Conservation (phyloP, 176 grass and related monocot species). For the Melocanna baccifera region DNA sequence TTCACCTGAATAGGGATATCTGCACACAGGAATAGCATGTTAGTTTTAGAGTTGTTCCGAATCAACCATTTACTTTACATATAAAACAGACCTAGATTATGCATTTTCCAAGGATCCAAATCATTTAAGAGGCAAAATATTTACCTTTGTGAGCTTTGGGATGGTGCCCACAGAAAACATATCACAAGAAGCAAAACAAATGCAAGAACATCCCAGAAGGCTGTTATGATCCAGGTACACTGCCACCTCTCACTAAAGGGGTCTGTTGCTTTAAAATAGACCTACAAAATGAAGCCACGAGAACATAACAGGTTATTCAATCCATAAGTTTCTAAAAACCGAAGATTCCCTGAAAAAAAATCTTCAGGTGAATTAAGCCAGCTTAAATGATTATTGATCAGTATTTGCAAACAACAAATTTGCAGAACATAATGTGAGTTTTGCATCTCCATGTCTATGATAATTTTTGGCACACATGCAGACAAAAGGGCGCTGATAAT, state of each 20-base stretch:
- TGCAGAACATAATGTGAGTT: background rate
- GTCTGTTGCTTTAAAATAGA: constrained; percentile 98
- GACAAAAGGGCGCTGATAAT: background rate
- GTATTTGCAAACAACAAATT: background rate
- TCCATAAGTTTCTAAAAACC: background rate
- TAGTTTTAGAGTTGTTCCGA: background rate
- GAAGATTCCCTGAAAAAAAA: background rate
- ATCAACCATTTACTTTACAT: background rate
- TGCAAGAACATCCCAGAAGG: constrained; percentile 94
- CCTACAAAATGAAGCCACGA: constrained; percentile 46
- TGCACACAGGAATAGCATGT: constrained; percentile 30
- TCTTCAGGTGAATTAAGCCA: background rate
- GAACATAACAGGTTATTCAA: background rate
- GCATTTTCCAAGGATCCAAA: background rate
- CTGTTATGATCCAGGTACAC: constrained; percentile 95
- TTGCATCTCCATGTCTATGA: background rate
- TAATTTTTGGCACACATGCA: background rate
- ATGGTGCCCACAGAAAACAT: constrained; percentile 94
- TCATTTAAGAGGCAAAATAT: background rate
- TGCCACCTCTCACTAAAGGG: constrained; percentile 98
- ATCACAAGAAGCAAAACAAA: constrained; percentile 79
- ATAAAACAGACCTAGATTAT: background rate
- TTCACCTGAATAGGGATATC: constrained; percentile 94
- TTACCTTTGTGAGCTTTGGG: constrained; percentile 96
- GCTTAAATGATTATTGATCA: constrained; percentile 3